These are phyloP conservation scores for Cunninghamia lanceolata DNA, from an alignment of 75 land plant genomes.

Conservation along the genomic window DNA sequence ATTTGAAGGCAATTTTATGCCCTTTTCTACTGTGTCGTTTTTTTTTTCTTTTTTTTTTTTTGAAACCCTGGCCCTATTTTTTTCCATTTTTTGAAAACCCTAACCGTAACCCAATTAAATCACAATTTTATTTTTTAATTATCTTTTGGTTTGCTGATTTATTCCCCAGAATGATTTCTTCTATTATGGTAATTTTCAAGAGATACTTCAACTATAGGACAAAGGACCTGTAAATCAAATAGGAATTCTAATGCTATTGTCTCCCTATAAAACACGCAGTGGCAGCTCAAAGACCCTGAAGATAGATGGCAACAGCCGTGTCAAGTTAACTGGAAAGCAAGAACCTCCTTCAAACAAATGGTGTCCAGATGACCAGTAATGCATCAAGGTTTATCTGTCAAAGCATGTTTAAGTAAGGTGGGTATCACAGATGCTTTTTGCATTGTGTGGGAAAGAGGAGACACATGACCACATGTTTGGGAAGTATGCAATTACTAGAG, in stretches of 20 bases:
- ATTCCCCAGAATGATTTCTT: no score
- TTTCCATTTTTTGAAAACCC: no score
- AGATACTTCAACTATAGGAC: neutral
- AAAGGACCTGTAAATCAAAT: neutral
- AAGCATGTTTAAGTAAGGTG: neutral
- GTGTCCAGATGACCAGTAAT: neutral
- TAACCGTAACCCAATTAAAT: no score
- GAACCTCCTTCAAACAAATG: neutral
- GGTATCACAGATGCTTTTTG: neutral
- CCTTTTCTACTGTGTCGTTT: no score
- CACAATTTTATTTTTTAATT: no score
- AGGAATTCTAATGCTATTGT: neutral
- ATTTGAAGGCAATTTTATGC: no score
- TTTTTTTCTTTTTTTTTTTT: no score
- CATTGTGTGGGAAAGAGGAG: neutral
- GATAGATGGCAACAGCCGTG: neutral
- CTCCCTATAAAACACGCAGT: neutral
- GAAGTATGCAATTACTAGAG: neutral
- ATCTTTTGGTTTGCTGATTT: no score
- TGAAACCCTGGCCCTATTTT: no score
- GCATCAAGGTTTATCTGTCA: neutral
- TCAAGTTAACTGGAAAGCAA: neutral
- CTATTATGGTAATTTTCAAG: no score
- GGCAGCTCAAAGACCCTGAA: neutral
- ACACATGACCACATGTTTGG: neutral